These are phyloP conservation scores for Litsea cubeba DNA, from an alignment of 164 flowering plant genomes.

Conservation along the genomic window DNA sequence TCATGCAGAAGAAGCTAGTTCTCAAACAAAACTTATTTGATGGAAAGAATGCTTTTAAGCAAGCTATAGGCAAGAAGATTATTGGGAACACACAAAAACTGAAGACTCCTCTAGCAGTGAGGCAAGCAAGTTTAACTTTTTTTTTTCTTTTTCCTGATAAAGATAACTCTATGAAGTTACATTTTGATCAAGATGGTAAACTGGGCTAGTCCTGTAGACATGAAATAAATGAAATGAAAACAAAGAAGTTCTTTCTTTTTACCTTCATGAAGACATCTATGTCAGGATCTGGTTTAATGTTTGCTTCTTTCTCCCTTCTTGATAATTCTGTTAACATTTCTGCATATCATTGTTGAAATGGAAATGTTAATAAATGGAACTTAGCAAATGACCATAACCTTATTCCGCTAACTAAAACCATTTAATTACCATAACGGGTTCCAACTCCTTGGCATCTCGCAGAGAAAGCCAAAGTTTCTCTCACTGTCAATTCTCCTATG, in stretches of 20 bases:
- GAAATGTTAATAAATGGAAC: not conserved
- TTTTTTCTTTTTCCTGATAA: too few species aligned
- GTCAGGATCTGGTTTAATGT: constrained; percentile 67
- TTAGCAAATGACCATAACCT: not conserved
- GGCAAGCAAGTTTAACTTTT: too few species aligned
- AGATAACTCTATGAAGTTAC: not conserved
- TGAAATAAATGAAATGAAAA: not conserved
- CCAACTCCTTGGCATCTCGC: constrained; percentile 70
- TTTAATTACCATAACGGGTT: constrained; percentile 36
- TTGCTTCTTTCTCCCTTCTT: constrained; percentile 64
- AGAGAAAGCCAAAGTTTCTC: constrained; percentile 54
- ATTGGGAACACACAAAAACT: too few species aligned
- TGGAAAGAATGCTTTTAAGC: too few species aligned
- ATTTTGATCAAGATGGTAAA: not conserved
- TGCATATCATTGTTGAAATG: constrained; percentile 13
- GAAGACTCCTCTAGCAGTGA: too few species aligned
- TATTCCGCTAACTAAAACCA: not conserved
- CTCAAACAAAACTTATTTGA: too few species aligned
- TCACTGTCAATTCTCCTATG: constrained; percentile 57
- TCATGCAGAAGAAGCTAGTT: too few species aligned
- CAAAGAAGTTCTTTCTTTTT: not conserved
- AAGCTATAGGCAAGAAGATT: too few species aligned
- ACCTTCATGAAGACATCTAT: constrained; percentile 79
- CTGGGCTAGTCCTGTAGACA: not conserved
- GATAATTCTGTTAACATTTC: constrained; percentile 63